Percentiles rank a stretch among this genome's conserved stretches.
These are phyloP conservation scores for Solanum corneliomulleri DNA, from an alignment of 257 asterid species.

Conservation along the genomic window DNA sequence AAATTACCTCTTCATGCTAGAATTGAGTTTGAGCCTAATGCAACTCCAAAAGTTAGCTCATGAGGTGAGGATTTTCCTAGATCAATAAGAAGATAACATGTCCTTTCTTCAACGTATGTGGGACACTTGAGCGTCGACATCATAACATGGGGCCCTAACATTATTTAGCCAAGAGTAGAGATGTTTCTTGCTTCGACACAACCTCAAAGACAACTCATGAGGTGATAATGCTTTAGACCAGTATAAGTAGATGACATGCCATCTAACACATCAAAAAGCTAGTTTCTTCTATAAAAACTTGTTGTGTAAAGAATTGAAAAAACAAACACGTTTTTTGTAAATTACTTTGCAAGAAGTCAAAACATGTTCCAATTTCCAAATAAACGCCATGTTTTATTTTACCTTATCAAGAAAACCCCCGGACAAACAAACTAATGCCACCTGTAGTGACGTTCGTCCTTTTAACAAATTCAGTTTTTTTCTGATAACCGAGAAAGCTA, in stretches of 20 bases:
- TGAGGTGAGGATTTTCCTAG: background rate
- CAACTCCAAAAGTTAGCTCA: background rate
- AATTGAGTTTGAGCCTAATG: background rate
- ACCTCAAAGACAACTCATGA: background rate
- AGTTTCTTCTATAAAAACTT: background rate
- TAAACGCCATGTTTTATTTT: background rate
- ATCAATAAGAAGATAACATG: background rate
- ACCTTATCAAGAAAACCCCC: background rate
- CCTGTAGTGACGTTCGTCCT: background rate
- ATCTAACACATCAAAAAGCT: background rate
- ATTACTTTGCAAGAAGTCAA: background rate
- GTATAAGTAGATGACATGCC: background rate
- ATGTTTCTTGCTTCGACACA: background rate
- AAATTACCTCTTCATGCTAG: background rate
- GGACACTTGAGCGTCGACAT: background rate
- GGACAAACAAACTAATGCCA: background rate
- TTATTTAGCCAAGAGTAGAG: background rate
- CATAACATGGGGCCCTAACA: background rate
- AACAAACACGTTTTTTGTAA: background rate
- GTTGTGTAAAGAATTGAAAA: background rate
- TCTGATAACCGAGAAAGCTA: too few relatives aligned
- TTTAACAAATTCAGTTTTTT: background rate
- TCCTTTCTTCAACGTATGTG: background rate
- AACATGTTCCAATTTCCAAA: background rate
- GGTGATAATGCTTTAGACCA: background rate